phyloP scores from a whole-genome alignment of 179 eudicot genomes.

The Beta lomatogona region DNA sequence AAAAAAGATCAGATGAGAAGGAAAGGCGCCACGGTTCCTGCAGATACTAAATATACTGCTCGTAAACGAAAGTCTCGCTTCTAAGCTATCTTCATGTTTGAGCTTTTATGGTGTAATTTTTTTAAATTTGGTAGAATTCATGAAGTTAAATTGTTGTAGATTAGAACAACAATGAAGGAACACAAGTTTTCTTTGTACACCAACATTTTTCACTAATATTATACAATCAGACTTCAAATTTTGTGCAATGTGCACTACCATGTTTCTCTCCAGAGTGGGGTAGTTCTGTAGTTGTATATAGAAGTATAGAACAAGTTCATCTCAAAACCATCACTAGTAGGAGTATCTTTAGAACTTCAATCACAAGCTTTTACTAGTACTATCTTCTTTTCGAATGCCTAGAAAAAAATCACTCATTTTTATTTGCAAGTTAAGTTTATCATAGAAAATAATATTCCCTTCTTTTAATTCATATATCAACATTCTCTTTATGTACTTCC shows the following conservation, averaged over 20 bases:
- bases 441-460: no score
- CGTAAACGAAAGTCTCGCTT: constrained; percentile 83
- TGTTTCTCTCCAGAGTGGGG: no score
- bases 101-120: not conserved
- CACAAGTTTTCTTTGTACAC: not conserved
- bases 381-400: no score
- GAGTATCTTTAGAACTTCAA: no score
- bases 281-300: no score
- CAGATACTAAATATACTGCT: constrained; percentile 73
- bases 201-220: not conserved
- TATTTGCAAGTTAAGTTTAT: no score
- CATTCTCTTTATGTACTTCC: no score
- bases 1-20: constrained; percentile 85
- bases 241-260: not conserved
- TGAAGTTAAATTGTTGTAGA: not conserved
- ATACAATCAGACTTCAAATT: not conserved
- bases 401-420: no score
- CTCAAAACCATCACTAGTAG: not conserved
- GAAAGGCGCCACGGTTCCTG: constrained; percentile 67
- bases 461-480: no score
- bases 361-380: no score
- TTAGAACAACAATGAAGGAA: not conserved
- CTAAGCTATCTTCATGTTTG: constrained; percentile 27
- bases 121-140: not conserved
- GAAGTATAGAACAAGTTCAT: not conserved